A percentile compares a stretch with the other conserved stretches of the same genome.
phyloP scores from a whole-genome alignment of 1,284 basidiomycete species.

The Fomitopsis schrenkii region DNA sequence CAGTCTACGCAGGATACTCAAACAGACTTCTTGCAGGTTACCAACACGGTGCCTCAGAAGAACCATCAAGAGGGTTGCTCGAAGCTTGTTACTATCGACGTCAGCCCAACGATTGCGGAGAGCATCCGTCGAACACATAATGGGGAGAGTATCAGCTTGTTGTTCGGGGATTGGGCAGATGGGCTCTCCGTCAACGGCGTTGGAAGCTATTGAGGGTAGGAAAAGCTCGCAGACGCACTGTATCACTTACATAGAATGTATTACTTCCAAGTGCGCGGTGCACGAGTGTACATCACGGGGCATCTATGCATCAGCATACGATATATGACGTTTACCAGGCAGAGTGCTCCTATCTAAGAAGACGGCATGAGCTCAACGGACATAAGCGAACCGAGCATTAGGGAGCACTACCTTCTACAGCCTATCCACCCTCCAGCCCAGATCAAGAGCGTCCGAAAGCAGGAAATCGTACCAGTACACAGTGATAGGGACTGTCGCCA shows the following conservation, averaged over 20 bases:
- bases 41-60: conserved; percentile 76
- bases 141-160: conserved; percentile 82
- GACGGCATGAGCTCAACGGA: not conserved
- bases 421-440: conserved; percentile 30
- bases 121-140: conserved; percentile 97
- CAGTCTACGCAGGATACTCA: conserved; percentile 28
- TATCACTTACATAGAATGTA: not conserved
- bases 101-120: conserved; percentile 90
- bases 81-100: conserved; percentile 78
- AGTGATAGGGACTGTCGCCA: conserved; percentile 79
- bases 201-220: not conserved
- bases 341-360: not conserved
- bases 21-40: conserved; percentile 44
- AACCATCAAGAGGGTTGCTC: conserved; percentile 48
- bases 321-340: no score
- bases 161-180: conserved; percentile 75
- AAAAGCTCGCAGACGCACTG: not conserved
- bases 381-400: not conserved
- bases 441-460: conserved; percentile 61
- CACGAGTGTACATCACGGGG: no score
- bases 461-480: conserved; percentile 84
- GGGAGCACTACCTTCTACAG: not conserved
- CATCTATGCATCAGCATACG: no score
- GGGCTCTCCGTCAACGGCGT: conserved; percentile 16
- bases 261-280: not conserved